Conservation (phyloP, 176 grass and related monocot genomes). For the Rhynchospora breviuscula region DNA sequence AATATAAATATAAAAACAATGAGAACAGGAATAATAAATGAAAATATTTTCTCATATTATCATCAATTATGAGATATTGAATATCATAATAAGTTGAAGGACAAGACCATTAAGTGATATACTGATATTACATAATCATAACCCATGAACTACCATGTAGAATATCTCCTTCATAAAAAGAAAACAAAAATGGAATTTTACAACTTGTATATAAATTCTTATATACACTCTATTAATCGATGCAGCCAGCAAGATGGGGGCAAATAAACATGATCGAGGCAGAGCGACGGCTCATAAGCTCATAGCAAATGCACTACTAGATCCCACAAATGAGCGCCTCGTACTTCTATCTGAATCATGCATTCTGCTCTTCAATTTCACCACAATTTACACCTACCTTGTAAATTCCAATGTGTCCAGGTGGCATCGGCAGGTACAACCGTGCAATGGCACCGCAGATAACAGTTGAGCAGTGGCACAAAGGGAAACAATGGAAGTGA, state of each 20-base stretch:
- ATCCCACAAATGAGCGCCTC: conserved; percentile 29
- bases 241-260: conserved; percentile 36
- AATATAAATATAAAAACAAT: no score
- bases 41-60: no score
- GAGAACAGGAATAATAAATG: no score
- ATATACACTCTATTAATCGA: not conserved
- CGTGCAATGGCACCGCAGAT: conserved; percentile 26
- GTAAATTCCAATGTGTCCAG: conserved; percentile 20
- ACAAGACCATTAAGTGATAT: no score
- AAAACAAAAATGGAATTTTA: no score
- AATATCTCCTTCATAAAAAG: not conserved
- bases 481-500: conserved; percentile 24
- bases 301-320: conserved; percentile 31
- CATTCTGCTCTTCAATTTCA: conserved; percentile 38
- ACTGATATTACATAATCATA: no score
- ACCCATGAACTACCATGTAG: not conserved
- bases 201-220: not conserved
- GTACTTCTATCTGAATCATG: conserved; percentile 40
- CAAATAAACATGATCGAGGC: conserved; percentile 26
- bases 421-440: conserved; percentile 29
- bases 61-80: no score
- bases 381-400: conserved; percentile 35
- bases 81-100: no score
- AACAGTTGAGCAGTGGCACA: conserved; percentile 22
- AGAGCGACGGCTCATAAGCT: conserved; percentile 34